Evolutionary conservation across 331 rosid genomes (phyloP).

Genomic region (Saraca asoca): DNA sequence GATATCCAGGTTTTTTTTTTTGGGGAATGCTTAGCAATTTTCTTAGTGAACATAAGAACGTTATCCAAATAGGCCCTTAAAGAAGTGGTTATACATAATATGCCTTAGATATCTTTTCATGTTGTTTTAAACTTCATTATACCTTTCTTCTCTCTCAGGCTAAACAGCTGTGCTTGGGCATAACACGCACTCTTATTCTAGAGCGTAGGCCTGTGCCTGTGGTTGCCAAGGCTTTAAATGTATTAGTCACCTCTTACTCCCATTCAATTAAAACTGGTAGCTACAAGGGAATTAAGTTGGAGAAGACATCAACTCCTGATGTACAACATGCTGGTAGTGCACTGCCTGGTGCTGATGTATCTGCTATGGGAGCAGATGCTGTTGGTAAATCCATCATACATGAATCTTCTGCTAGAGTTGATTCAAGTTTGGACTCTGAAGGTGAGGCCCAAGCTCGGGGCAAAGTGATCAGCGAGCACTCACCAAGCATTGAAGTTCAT

Average conservation of each 20-base stretch:
- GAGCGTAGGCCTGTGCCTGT: constrained; percentile 76
- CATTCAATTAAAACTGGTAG: constrained; percentile 64
- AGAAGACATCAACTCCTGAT: constrained; percentile 53
- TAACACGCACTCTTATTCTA: constrained; percentile 68
- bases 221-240: constrained; percentile 82
- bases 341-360: constrained; percentile 44
- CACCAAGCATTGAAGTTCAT: constrained; percentile 44
- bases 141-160: constrained; percentile 61
- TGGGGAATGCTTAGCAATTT: constrained; percentile 22
- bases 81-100: constrained; percentile 26
- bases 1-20: not conserved
- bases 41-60: constrained; percentile 28
- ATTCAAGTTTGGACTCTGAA: constrained; percentile 63
- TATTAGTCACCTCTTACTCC: constrained; percentile 67
- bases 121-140: constrained; percentile 10
- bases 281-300: constrained; percentile 64
- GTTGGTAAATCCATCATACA: constrained; percentile 51
- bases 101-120: constrained; percentile 16
- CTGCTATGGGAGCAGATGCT: constrained; percentile 49
- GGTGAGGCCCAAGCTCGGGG: constrained; percentile 48
- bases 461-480: constrained; percentile 45
- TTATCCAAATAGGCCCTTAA: constrained; percentile 24
- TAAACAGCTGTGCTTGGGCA: constrained; percentile 82
- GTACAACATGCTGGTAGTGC: constrained; percentile 48
- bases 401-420: constrained; percentile 52